Conservation (phyloP, 2,329 filamentous ascomycete genomes). For the Teratosphaeria destructans region DNA sequence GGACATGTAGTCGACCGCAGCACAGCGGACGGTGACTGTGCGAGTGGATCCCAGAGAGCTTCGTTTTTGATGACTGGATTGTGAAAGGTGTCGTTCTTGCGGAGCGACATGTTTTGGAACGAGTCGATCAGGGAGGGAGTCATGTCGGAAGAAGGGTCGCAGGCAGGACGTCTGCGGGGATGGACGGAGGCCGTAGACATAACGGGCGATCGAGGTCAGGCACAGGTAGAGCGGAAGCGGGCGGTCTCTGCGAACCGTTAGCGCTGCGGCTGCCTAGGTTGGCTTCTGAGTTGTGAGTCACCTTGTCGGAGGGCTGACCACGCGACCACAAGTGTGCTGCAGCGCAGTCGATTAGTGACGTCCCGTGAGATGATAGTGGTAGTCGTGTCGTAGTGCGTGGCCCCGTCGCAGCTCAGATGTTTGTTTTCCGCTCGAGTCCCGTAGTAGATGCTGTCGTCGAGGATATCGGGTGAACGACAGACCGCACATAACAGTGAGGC, state of each 20-base stretch:
- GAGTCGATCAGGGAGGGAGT: constrained; percentile 27
- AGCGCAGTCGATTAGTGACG: not conserved
- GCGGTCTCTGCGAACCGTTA: not conserved
- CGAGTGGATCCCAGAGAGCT: constrained; percentile 26
- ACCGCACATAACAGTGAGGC: not conserved
- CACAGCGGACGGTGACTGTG: constrained; percentile 30
- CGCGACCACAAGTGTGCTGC: not conserved
- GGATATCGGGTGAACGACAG: not conserved
- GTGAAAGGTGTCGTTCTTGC: constrained; percentile 41
- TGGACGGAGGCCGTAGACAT: constrained; percentile 27
- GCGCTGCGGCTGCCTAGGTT: not conserved
- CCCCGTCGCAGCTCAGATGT: not conserved
- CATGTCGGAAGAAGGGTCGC: constrained; percentile 24
- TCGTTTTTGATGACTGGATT: constrained; percentile 34
- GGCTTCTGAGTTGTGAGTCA: not conserved
- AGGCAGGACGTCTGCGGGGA: constrained; percentile 36
- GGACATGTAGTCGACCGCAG: constrained; percentile 39
- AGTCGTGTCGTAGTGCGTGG: not conserved
- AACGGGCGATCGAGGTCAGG: constrained; percentile 4
- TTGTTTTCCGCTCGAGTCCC: not conserved
- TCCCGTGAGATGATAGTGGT: not conserved
- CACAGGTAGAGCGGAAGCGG: not conserved
- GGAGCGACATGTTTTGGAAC: constrained; percentile 34
- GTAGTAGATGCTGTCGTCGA: not conserved
- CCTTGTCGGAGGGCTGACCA: not conserved